phyloP scores from a whole-genome alignment of 352 stramenopile genomes.

The Peronospora farinosa region DNA sequence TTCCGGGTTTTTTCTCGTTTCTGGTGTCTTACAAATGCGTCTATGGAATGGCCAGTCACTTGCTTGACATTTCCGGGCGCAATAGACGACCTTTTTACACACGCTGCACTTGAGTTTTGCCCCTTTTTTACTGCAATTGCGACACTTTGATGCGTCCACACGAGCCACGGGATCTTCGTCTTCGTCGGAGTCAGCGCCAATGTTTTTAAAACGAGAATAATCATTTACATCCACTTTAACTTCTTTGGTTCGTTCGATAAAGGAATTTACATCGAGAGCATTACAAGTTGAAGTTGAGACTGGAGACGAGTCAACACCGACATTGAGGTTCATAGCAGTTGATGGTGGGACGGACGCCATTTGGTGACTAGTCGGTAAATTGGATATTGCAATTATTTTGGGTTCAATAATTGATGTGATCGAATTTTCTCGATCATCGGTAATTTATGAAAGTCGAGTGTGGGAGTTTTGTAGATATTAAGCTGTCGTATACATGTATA shows the following conservation, averaged over 20 bases:
- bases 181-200: constrained; percentile 46
- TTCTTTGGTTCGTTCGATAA: constrained; percentile 59
- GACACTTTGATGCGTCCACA: constrained; percentile 30
- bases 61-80: constrained; percentile 67
- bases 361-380: not conserved
- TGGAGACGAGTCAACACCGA: constrained; percentile 45
- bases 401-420: constrained; percentile 1
- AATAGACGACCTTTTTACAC: constrained; percentile 84
- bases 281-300: constrained; percentile 12
- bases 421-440: constrained; percentile 23
- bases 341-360: constrained; percentile 22
- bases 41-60: constrained; percentile 86
- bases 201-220: constrained; percentile 83
- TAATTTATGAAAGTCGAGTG: no score
- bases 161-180: constrained; percentile 8
- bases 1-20: constrained; percentile 55
- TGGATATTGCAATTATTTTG: no score
- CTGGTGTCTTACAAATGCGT: constrained; percentile 82
- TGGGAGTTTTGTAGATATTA: no score
- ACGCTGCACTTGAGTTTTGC: constrained; percentile 84
- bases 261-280: constrained; percentile 32
- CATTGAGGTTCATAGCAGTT: constrained; percentile 28
- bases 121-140: constrained; percentile 71
- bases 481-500: no score
- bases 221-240: constrained; percentile 77